Evolutionary conservation across 768 basidiomycete genomes (phyloP), one percentile per base, ranked within the genome.

Genomic region (Phylloporus sp.): DNA sequence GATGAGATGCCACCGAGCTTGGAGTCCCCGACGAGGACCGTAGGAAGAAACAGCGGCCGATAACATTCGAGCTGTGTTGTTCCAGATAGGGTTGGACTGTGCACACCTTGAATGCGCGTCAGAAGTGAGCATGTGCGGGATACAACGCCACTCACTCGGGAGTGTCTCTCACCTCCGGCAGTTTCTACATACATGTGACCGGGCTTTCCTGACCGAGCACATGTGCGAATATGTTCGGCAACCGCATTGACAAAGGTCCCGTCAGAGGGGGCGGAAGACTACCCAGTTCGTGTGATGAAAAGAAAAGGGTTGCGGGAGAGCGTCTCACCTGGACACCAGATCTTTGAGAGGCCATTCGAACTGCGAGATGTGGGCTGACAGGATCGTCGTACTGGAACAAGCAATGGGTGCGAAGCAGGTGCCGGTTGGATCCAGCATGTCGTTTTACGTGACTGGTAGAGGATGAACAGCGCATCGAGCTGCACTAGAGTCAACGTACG

Each of bases 291-390:
- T 53, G 45, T 29, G 15, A 48, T 44, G n/a, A 45, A 20, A 13
- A 45, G 17, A 11, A 18, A 15, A 32, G 7, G 18, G 44, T 13
- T 14, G 43, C 58, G 34, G 42, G 29, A 4, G 28, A 15, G 20
- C 13, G 6, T 17, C 55, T 45, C 38, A 74, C 74, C 56, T 65
- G 53, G 28, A 50, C 58, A 31, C 50, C 62, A 38, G 58, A 57
- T 42, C 62, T 64, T 36, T 55, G 60, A 2, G 64, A 57, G 6
- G 75, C 74, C 56, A 82, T 60, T 46, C 69, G 70, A 6, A 77
- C 91, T 1, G 95, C 95, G 18, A 97, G 72, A 63, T 97, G 95
- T 0, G 95, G 95, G 54, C 91, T 94, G 43, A 97, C 87, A 0
- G 95, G 95, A 42, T 94, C 84, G 24, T 86, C 76, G 56, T 85